Base-by-base conservation (phyloP, 2,329 filamentous ascomycete genomes). In the Moelleriella libera region DNA sequence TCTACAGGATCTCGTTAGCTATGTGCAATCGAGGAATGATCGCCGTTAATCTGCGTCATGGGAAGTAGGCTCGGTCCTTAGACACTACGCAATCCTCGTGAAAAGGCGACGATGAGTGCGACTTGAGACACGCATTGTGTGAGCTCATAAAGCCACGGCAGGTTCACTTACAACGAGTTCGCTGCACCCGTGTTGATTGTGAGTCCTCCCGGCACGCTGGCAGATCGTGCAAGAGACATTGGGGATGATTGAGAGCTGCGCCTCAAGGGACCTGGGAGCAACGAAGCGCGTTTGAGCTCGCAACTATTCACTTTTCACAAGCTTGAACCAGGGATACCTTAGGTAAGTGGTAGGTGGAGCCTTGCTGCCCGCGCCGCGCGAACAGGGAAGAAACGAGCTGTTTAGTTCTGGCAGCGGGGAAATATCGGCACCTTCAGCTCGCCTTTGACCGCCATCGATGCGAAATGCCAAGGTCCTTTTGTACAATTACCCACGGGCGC, bases 101-200 rank as follows among this genome's bases (percentile, higher is more conserved):
- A 39, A 39, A 39, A 12, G 34, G 34, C 8, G 12, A 39, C 8
- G 34, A 39, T 9, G 34, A 39, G 34, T 12, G 34, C 34, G 21
- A 21, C 21, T 21, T 21, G 21, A 21, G 21, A 21, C 21, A 21
- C 21, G 21, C 21, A 21, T 21, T 21, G 21, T 21, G 3, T 21
- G 21, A 21, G 21, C 21, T 21, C 2, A 21, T 21, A 21, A 21
- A 21, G 21, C 21, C 21, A 21, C 21, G 21, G 21, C 21, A 21
- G 28, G 14, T 31, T 28, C 39, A 48, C 62, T 64, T 59, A 66
- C 64, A 62, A 53, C 47, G 62, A 51, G 70, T 80, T 81, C 52
- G 78, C 78, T 49, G 74, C 68, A 53, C 70, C 72, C 14, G 77
- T 80, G 63, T 82, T 82, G 64, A 82, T 81, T 58, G 73, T 78